phyloP scores from a whole-genome alignment of 1,284 basidiomycete species.

The Ustilago nuda region DNA sequence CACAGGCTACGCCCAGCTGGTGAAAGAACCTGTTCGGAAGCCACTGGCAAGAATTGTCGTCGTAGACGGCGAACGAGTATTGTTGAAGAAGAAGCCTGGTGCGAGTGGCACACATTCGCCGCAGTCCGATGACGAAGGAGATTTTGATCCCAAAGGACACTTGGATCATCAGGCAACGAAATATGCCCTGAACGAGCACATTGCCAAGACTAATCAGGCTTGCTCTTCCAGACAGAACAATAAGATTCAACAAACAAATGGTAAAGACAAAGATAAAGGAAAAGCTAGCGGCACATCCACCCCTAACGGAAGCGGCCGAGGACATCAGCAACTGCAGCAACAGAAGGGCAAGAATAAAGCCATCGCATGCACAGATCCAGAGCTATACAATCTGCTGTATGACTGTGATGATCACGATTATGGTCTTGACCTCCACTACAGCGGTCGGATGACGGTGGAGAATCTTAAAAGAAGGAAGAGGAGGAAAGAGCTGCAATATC shows the following conservation, averaged over 20 bases:
- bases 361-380: slow-evolving; percentile 14
- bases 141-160: slow-evolving; percentile 1
- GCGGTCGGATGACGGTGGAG: slow-evolving; percentile 2
- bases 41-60: slow-evolving; percentile 9
- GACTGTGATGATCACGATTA: slow-evolving; percentile 19
- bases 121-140: slow-evolving; percentile 22
- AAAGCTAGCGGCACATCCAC: slow-evolving; percentile 4
- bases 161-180: neutral
- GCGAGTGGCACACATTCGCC: neutral
- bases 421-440: neutral
- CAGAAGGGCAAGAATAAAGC: slow-evolving; percentile 17
- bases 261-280: slow-evolving; percentile 7
- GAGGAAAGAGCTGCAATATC: slow-evolving; percentile 26
- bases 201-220: neutral
- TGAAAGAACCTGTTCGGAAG: neutral
- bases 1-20: slow-evolving; percentile 13
- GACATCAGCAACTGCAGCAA: neutral
- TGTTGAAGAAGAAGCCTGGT: slow-evolving; percentile 10
- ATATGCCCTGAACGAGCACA: neutral
- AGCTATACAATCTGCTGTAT: slow-evolving; percentile 5
- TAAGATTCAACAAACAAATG: slow-evolving; percentile 1
- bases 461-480: slow-evolving; percentile 5
- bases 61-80: slow-evolving; percentile 25
- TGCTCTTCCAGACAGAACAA: neutral
- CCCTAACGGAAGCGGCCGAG: neutral